Evolutionary conservation across 805 yeast genomes (phyloP), one percentile per base, ranked within the genome.

Genomic region (Saturnispora quitensis): DNA sequence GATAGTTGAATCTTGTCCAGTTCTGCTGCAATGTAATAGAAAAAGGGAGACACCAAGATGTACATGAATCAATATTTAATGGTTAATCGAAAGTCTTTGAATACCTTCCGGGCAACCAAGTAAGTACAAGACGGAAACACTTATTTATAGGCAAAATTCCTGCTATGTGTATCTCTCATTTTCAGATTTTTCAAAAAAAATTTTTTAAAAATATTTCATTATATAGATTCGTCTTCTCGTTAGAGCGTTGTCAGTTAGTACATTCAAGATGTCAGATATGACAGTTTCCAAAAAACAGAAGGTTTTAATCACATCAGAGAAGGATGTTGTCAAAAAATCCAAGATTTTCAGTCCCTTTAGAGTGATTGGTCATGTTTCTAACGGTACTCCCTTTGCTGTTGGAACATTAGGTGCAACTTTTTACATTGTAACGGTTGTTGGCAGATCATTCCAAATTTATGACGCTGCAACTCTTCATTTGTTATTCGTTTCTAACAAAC

Each of bases 331-430:
- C 2, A 59, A 56, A 33, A 52, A 73, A 2, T 82, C 89, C 1
- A 80, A 73, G 63, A 78, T 89, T 33, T 89, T 86, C 66, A 78
- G 95, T 20, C 97, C 97, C 0, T 89, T 87, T 65, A 73, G 97
- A 68, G 86, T 77, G 17, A 72, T 93, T 25, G 99, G 99, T 4
- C 82, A 88, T 62, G 95, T 95, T n/a, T 77, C 96, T 28, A 88
- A 88, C 63, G 83, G 79, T 36, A 73, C 76, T 2, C 98, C 98
- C 3, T 88, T 90, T 64, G 86, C 96, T 6, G 73, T 89, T 20
- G 95, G 98, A 27, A 81, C 91, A 2, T 74, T 91, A 53, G 99
- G 99, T 49, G 76, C 87, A 15, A 81, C 95, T 1, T 90, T 86
- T 61, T 86, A 90, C 61, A 80, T 89, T 40, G 95, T 84, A 17